These are phyloP conservation scores for Cyberlindnera amylophila DNA, from an alignment of 805 yeast species.

Conservation along the genomic window DNA sequence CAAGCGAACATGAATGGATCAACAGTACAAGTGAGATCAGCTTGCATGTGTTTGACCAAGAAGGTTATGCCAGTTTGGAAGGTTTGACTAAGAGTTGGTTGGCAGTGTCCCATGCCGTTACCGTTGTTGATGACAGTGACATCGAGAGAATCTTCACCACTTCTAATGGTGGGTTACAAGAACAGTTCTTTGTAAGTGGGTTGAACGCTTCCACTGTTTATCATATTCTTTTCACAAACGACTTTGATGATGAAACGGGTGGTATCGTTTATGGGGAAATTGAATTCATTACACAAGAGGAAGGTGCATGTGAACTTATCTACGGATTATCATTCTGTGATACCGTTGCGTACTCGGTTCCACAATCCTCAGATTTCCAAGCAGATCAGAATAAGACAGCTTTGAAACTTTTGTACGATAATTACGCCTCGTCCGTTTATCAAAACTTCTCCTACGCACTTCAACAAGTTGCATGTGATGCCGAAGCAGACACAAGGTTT, in stretches of 20 bases:
- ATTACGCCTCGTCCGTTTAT: slow-evolving; percentile 51
- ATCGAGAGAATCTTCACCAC: slow-evolving; percentile 6
- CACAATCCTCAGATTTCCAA: slow-evolving; percentile 41
- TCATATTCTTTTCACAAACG: slow-evolving; percentile 57
- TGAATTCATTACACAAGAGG: slow-evolving; percentile 50
- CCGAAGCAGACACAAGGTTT: slow-evolving; percentile 58
- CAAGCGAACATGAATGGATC: slow-evolving; percentile 7
- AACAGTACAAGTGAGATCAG: slow-evolving; percentile 4
- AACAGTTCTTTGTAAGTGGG: slow-evolving; percentile 59
- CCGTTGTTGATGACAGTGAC: slow-evolving; percentile 2
- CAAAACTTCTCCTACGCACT: slow-evolving; percentile 70
- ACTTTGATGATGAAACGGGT: slow-evolving; percentile 44
- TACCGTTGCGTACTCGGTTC: slow-evolving; percentile 85
- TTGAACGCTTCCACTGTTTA: slow-evolving; percentile 61
- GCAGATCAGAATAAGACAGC: slow-evolving; percentile 29
- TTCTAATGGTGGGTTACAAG: slow-evolving; percentile 37
- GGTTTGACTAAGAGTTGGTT: slow-evolving; percentile 14
- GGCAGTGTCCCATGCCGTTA: slow-evolving; percentile 9
- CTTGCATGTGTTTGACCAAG: slow-evolving; percentile 13
- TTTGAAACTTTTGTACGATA: slow-evolving; percentile 55
- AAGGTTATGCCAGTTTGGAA: neutral
- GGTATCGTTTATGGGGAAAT: slow-evolving; percentile 61
- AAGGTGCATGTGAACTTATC: slow-evolving; percentile 65
- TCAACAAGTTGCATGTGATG: slow-evolving; percentile 72
- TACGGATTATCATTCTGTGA: slow-evolving; percentile 74